phyloP scores from a whole-genome alignment of 306 rosid species.

The Cicer bijugum region DNA sequence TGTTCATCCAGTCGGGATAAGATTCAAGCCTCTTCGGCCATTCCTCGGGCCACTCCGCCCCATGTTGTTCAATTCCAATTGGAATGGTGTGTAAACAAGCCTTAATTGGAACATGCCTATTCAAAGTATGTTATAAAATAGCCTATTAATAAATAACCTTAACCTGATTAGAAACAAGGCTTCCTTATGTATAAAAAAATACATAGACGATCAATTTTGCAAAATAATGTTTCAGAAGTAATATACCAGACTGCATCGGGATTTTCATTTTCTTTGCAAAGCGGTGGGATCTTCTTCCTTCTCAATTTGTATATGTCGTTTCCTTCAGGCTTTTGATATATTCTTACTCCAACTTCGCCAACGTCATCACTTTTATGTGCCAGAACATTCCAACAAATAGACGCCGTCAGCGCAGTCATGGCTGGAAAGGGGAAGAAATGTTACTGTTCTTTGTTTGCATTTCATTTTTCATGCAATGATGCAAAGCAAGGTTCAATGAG shows the following conservation, averaged over 20 bases:
- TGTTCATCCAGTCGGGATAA: constrained; percentile 81
- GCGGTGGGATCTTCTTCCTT: constrained; percentile 81
- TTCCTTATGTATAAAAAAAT: background rate
- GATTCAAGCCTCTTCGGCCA: constrained; percentile 94
- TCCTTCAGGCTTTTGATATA: constrained; percentile 92
- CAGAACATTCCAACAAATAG: constrained; percentile 94
- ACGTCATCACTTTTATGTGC: constrained; percentile 91
- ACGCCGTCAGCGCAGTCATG: constrained; percentile 66
- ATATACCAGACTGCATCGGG: constrained; percentile 93
- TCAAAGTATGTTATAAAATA: constrained; percentile 37
- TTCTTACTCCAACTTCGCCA: constrained; percentile 82
- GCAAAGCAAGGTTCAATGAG: background rate
- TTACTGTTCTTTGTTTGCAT: constrained; percentile 21
- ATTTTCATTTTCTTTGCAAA: constrained; percentile 88
- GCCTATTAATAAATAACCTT: constrained; percentile 15
- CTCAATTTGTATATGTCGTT: constrained; percentile 79
- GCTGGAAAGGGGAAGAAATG: constrained; percentile 63
- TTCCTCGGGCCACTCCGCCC: constrained; percentile 99
- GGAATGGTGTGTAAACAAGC: constrained; percentile 86
- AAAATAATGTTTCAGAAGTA: constrained; percentile 40
- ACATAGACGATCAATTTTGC: constrained; percentile 35
- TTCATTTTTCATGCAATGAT: constrained; percentile 7
- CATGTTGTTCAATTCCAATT: constrained; percentile 80
- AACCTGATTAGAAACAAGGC: constrained; percentile 29
- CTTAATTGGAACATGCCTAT: constrained; percentile 76